Evolutionary conservation across 257 asterid genomes (phyloP).

Genomic region (Nicotiana sylvestris): DNA sequence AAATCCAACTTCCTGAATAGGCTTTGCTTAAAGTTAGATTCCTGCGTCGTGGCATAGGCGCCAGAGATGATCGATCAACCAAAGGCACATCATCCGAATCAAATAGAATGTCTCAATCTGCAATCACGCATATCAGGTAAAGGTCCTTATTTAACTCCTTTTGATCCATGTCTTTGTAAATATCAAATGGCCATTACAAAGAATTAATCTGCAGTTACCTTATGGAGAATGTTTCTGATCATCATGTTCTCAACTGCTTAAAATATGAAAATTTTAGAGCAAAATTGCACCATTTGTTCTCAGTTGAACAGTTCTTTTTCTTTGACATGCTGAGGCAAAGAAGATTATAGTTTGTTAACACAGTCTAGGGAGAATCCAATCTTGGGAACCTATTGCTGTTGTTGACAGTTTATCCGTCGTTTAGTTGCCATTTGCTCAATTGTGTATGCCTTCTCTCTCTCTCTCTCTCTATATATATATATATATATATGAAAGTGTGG

Average conservation of each 20-base stretch:
- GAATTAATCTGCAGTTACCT: not conserved
- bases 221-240: not conserved
- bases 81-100: slow-evolving; percentile 27
- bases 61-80: slow-evolving; percentile 23
- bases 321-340: not conserved
- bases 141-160: not conserved
- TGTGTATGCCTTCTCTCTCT: not conserved
- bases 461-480: too few species aligned
- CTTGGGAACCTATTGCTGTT: not conserved
- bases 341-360: not conserved
- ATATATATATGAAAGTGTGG: not conserved
- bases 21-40: slow-evolving; percentile 16
- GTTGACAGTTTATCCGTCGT: not conserved
- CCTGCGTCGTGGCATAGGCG: slow-evolving; percentile 10
- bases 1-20: not conserved
- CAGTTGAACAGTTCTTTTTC: not conserved
- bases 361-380: not conserved
- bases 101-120: slow-evolving; percentile 27
- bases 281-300: too few species aligned
- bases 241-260: not conserved
- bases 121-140: slow-evolving; percentile 39
- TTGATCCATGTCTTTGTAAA: not conserved
- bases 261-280: not conserved
- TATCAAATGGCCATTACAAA: not conserved
- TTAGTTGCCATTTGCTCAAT: not conserved